These are phyloP conservation scores for Conoideocrella luteorostrata DNA, from an alignment of 2,329 filamentous ascomycete genomes.

Conservation along the genomic window DNA sequence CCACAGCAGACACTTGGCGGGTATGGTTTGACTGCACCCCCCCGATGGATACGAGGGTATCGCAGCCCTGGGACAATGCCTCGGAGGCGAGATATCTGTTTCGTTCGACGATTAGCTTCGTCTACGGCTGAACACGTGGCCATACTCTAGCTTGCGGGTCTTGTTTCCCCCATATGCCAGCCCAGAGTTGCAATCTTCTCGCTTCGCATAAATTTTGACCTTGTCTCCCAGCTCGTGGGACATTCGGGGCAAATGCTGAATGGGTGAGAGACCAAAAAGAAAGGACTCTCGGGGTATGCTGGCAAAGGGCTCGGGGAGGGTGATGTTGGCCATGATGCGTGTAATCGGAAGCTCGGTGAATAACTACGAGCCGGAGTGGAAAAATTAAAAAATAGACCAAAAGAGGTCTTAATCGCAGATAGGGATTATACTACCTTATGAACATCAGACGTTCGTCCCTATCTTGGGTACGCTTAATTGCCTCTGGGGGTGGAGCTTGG, in stretches of 20 bases:
- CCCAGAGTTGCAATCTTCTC: slow-evolving; percentile 64
- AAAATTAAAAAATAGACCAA: too few species aligned
- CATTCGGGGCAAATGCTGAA: slow-evolving; percentile 61
- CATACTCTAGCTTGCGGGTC: slow-evolving; percentile 58
- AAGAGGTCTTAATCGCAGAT: neutral
- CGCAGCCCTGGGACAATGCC: slow-evolving; percentile 48
- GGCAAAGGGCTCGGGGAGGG: slow-evolving; percentile 54
- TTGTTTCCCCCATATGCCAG: slow-evolving; percentile 66
- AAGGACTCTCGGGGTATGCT: slow-evolving; percentile 56
- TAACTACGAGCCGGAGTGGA: too few species aligned
- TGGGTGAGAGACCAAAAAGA: slow-evolving; percentile 62
- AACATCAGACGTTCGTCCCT: too few species aligned
- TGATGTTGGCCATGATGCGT: neutral
- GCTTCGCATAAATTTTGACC: slow-evolving; percentile 62
- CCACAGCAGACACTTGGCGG: slow-evolving; percentile 58
- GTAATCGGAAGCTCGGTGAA: too few species aligned
- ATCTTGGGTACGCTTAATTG: too few species aligned
- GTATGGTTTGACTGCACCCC: slow-evolving; percentile 68
- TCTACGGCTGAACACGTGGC: too few species aligned
- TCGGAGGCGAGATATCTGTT: slow-evolving; percentile 58
- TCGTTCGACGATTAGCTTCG: too few species aligned
- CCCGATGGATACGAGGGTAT: slow-evolving; percentile 60
- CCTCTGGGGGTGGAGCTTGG: too few species aligned
- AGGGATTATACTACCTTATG: neutral
- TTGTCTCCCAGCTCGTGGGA: slow-evolving; percentile 52